phyloP scores from a whole-genome alignment of 768 basidiomycete genomes.

The Roridomyces roridus region DNA sequence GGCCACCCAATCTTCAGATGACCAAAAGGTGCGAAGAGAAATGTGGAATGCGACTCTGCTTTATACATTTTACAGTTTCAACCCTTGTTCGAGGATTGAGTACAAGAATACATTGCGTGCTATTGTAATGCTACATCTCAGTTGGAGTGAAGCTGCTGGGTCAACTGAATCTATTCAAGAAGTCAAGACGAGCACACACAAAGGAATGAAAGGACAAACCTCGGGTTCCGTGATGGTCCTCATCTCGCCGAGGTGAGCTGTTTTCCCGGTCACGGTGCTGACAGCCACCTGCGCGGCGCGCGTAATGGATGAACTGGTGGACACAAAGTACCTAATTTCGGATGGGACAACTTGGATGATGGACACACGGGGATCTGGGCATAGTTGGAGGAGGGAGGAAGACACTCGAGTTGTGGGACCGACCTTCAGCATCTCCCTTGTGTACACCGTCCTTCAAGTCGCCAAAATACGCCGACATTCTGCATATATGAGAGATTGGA shows the following conservation, averaged over 20 bases:
- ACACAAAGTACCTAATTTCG: constrained; percentile 84
- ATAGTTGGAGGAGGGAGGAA: not conserved
- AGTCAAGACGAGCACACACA: not conserved
- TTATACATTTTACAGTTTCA: constrained; percentile 43
- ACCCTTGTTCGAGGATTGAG: constrained; percentile 58
- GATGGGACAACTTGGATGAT: constrained; percentile 81
- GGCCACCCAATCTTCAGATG: constrained; percentile 45
- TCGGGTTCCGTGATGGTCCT: constrained; percentile 76
- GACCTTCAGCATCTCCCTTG: constrained; percentile 67
- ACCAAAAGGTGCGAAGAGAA: constrained; percentile 36
- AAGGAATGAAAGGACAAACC: constrained; percentile 46
- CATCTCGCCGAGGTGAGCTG: constrained; percentile 76
- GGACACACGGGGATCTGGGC: constrained; percentile 74
- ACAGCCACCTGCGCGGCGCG: constrained; percentile 66
- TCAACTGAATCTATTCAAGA: constrained; percentile 49
- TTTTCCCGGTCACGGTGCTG: constrained; percentile 65
- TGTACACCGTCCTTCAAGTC: constrained; percentile 87
- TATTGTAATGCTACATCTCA: not conserved
- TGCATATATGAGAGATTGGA: constrained; percentile 31
- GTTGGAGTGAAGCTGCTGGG: constrained; percentile 32
- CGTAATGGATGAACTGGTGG: constrained; percentile 63
- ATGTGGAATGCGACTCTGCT: no score
- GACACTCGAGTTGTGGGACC: not conserved
- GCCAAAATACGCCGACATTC: constrained; percentile 81
- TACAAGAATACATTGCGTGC: not conserved